These are phyloP conservation scores for Pedinophyceae sp. DNA, from an alignment of 139 green algal genomes.

Conservation along the genomic window DNA sequence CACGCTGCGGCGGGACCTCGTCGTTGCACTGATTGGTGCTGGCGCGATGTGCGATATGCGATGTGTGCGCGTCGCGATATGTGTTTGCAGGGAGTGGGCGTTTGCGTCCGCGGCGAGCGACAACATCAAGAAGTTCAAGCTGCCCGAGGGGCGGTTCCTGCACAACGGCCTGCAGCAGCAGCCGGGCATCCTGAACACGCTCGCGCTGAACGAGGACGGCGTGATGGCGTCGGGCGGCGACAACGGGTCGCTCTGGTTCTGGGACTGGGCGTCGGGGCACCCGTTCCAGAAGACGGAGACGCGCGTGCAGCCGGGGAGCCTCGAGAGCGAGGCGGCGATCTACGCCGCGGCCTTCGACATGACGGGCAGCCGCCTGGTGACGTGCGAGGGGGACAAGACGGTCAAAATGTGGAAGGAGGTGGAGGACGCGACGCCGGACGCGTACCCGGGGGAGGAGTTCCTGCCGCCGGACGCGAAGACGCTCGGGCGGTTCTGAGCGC, in stretches of 20 bases:
- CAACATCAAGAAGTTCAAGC: constrained; percentile 97
- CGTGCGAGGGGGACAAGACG: constrained; percentile 91
- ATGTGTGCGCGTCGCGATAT: background rate
- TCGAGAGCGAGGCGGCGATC: constrained; percentile 63
- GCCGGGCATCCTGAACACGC: constrained; percentile 76
- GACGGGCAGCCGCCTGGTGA: constrained; percentile 47
- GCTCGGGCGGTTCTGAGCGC: no score
- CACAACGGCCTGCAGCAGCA: constrained; percentile 94
- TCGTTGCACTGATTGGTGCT: no score
- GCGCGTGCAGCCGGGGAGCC: constrained; percentile 75
- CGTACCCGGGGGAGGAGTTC: no score
- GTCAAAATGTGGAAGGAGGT: constrained; percentile 95
- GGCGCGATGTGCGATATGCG: no score
- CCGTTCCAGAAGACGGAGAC: constrained; percentile 77
- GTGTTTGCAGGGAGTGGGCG: constrained; percentile 64
- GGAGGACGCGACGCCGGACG: constrained; percentile 74
- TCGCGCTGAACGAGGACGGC: constrained; percentile 86
- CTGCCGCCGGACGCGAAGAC: no score
- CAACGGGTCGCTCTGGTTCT: constrained; percentile 67
- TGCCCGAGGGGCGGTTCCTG: constrained; percentile 77
- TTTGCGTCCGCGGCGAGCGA: constrained; percentile 69
- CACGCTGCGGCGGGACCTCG: no score
- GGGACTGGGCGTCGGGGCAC: constrained; percentile 81
- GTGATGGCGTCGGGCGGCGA: constrained; percentile 73
- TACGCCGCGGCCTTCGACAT: constrained; percentile 31